These are phyloP conservation scores for Tetrapisispora iriomotensis DNA, from an alignment of 805 yeast genomes.

Conservation along the genomic window DNA sequence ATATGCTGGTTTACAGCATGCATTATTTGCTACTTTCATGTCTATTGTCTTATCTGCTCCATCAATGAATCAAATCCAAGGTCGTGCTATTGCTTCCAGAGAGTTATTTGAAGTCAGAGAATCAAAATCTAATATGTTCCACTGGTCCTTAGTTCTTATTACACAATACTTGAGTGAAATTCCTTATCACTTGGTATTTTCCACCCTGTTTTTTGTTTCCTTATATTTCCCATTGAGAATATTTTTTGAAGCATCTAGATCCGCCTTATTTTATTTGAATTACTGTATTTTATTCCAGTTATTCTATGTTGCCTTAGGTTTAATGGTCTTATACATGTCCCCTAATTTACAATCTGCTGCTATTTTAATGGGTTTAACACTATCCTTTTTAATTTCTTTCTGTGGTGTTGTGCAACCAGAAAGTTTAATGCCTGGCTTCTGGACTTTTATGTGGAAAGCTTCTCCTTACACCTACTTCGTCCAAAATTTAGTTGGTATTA, in stretches of 20 bases:
- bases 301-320: conserved; percentile 40
- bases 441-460: conserved; percentile 73
- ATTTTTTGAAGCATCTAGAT: conserved; percentile 32
- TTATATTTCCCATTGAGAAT: conserved; percentile 42
- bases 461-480: conserved; percentile 68
- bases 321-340: conserved; percentile 44
- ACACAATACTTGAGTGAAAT: conserved; percentile 48
- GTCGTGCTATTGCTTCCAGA: conserved; percentile 46
- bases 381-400: conserved; percentile 51
- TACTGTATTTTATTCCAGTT: conserved; percentile 39
- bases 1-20: conserved; percentile 47
- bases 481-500: conserved; percentile 40
- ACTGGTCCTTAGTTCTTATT: conserved; percentile 52
- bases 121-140: conserved; percentile 59
- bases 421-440: conserved; percentile 60
- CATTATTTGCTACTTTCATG: conserved; percentile 51
- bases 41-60: conserved; percentile 50
- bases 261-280: conserved; percentile 39
- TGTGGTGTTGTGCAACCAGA: conserved; percentile 60
- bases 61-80: conserved; percentile 49
- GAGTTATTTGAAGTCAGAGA: conserved; percentile 64
- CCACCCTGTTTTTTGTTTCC: conserved; percentile 45
- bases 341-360: conserved; percentile 63
- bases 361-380: conserved; percentile 45
- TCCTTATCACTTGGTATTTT: conserved; percentile 44